Evolutionary conservation across 805 yeast species (phyloP), one percentile per base, ranked within the genome.

Genomic region (Hanseniaspora hatyaiensis): DNA sequence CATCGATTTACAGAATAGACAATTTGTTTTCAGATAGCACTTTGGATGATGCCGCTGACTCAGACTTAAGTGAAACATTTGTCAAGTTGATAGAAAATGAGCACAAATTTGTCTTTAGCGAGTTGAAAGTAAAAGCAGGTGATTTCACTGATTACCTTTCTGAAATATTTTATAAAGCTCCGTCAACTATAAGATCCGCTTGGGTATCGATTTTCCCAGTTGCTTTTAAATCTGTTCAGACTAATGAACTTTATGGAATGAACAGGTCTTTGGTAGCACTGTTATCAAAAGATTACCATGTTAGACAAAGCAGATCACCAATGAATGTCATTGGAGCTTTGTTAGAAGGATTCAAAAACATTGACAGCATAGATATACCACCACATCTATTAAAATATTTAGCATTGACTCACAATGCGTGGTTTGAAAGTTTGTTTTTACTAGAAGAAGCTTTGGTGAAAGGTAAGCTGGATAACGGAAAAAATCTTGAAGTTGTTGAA

Each of bases 331-430:
- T 94, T 8, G 85, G 83, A 52, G 79, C 92, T 1, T 64, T 92
- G 53, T 65, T 94, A 36, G 94, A 81, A 54, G 96, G 94, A 33
- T 73, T 85, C n/a, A 78, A 88, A 1, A 67, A 70, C 51, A 79
- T 94, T 52, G 76, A 78, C 8, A 77, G 71, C 8, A 61, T 86
- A 8, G 94, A 83, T 52, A 65, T 94, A 16, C 98, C 99, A 2
- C 97, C 99, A 2, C 95, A 89, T 62, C 71, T 94, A 34, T 78
- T 88, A 30, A 92, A 88, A 60, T 87, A 86, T 55, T 66, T 92
- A 29, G 96, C 95, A 5, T 71, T 78, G 48, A 82, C 88, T 50
- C 92, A 82, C 61, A 80, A 85, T 60, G 81, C 94, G 1, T 89
- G 97, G 96, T 81, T 86, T 55, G 82, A 85, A 42, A 83, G 95